Base-by-base conservation (phyloP, 805 yeast species). In the Maudiozyma pseudohumilis region DNA sequence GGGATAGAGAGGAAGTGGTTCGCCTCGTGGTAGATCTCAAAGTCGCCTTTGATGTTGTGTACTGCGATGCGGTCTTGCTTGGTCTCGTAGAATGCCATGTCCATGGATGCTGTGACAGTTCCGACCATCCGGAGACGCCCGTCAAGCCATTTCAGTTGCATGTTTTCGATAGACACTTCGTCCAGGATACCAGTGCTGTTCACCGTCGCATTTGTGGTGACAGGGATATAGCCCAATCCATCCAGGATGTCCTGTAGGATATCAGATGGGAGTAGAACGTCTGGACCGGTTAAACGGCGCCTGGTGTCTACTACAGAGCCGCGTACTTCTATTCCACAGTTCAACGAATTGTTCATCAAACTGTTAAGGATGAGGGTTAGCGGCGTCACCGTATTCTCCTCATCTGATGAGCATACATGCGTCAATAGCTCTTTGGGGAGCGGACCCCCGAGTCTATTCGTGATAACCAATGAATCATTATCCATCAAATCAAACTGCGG, bases 1-100 rank as follows among this genome's bases (percentile, higher is more conserved):
- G 63, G 60, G 11, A 74, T 50, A n/a, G 63, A 58, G 5, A 71
- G 68, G 50, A 75, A 74, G 38, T 60, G 61, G 12, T 40, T 43
- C 3, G 51, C 64, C 5, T 63, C 46, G 42, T 69, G 68, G 35
- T 48, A 61, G 26, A 75, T 49, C 29, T 57, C 55, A 10, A 71
- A 61, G 4, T 48, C 36, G 6, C 78, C 78, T 39, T 63, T 61
- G 1, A 72, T 56, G 12, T 57, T 50, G 4, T 54, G 45, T 2
- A 70, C 67, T 2, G 48, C 40, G 2, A 69, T 29, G 6, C 42
- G 42, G 13, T 49, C 44, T 11, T 46, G 41, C 1, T 41, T 28
- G 3, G 56, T 51, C 13, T 59, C 44, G 15, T 55, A 50, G 35
- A 53, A 53, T 4, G 69, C 64, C 4, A 63, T 13, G 20, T 50